Evolutionary conservation across 1,139 yeast species (phyloP).

Genomic region (Suhomyces anneliseae): DNA sequence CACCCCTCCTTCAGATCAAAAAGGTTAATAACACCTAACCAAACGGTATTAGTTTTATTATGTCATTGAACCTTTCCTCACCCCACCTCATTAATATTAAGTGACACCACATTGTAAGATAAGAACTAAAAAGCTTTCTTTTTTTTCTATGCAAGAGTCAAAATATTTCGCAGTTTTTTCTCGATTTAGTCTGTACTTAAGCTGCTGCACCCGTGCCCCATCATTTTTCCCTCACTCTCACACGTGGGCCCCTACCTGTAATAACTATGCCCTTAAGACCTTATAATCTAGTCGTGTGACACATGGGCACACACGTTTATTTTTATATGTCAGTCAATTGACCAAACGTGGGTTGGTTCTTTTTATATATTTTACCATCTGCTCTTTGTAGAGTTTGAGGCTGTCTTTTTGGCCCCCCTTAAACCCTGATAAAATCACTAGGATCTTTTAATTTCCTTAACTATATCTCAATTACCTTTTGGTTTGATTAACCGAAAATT

Average conservation of each 20-base stretch:
- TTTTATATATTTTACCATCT: not conserved
- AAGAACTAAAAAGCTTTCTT: too few species aligned
- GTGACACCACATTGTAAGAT: too few species aligned
- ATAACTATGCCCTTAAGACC: not conserved
- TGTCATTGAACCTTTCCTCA: too few species aligned
- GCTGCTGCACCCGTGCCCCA: not conserved
- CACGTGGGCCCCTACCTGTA: not conserved
- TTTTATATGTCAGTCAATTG: conserved; percentile 1
- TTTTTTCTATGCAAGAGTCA: too few species aligned
- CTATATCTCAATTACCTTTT: not conserved
- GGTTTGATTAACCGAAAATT: not conserved
- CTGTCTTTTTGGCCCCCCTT: not conserved
- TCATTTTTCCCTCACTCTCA: not conserved
- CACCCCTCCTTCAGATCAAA: too few species aligned
- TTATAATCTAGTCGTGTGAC: conserved; percentile 5
- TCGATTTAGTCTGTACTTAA: too few species aligned
- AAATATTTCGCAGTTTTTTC: too few species aligned
- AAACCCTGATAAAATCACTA: too few species aligned
- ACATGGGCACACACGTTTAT: conserved; percentile 5
- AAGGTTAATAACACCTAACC: too few species aligned
- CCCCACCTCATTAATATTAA: too few species aligned
- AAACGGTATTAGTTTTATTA: too few species aligned
- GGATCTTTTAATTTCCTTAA: too few species aligned
- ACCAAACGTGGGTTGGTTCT: conserved; percentile 4
- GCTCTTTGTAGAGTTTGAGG: not conserved